Conservation (phyloP, 176 grass and related monocot genomes). For the Ensete ventricosum region DNA sequence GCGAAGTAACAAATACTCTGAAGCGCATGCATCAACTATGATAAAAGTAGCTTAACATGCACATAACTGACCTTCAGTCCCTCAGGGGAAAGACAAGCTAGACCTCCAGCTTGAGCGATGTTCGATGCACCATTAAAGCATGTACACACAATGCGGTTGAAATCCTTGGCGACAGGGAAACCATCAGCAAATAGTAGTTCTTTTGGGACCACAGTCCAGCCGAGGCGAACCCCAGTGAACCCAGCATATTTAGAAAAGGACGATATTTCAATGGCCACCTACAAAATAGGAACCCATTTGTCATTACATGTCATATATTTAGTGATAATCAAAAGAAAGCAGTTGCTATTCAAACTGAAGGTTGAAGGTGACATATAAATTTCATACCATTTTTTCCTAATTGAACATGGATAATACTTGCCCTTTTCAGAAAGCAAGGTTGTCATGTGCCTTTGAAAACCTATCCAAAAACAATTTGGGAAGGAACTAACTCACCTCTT, state of each 20-base stretch:
- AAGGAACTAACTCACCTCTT: constrained; percentile 44
- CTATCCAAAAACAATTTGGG: background rate
- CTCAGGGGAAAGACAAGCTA: constrained; percentile 70
- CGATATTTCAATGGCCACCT: constrained; percentile 89
- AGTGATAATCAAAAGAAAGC: background rate
- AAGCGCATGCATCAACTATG: constrained; percentile 6
- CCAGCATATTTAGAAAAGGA: constrained; percentile 98
- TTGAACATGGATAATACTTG: too few relatives aligned
- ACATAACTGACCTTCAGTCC: constrained; percentile 49
- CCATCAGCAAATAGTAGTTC: constrained; percentile 91
- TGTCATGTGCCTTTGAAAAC: too few relatives aligned
- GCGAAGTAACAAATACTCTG: constrained; percentile 7
- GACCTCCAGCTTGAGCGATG: constrained; percentile 71
- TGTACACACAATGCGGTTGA: constrained; percentile 83
- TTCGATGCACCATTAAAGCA: constrained; percentile 92
- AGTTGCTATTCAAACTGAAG: background rate
- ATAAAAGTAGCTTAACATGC: background rate
- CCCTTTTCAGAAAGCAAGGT: too few relatives aligned
- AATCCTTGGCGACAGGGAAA: constrained; percentile 81
- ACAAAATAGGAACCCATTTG: constrained; percentile 10
- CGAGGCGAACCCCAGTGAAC: constrained; percentile 82
- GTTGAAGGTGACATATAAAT: background rate
- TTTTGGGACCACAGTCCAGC: constrained; percentile 90
- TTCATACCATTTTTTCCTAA: too few relatives aligned
- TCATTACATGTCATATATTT: background rate